phyloP scores from a whole-genome alignment of 192 early-diverging fungal species.

The Radiomyces spectabilis region DNA sequence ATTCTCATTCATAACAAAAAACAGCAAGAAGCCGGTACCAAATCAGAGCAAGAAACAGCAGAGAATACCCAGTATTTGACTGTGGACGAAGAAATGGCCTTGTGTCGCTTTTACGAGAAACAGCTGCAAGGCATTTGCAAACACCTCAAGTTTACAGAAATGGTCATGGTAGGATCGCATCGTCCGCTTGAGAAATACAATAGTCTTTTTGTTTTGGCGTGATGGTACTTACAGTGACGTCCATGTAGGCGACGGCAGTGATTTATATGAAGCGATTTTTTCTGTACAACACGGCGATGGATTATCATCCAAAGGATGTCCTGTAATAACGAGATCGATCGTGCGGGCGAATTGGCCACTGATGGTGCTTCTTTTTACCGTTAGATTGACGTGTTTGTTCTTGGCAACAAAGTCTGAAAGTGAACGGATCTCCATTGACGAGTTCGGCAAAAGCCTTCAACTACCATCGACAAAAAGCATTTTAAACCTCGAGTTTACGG shows the following conservation, averaged over 20 bases:
- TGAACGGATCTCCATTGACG: conserved; percentile 62
- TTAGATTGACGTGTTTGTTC: conserved; percentile 63
- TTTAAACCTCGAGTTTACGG: conserved; percentile 56
- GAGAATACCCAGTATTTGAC: conserved; percentile 42
- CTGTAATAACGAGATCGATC: conserved; percentile 31
- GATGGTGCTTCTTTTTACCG: background rate
- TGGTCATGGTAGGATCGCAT: conserved; percentile 25
- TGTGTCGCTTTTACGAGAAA: conserved; percentile 49
- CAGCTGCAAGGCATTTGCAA: conserved; percentile 35
- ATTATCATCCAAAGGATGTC: conserved; percentile 73
- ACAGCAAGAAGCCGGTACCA: background rate
- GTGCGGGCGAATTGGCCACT: background rate
- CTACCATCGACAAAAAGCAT: conserved; percentile 44
- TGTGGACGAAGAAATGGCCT: conserved; percentile 41
- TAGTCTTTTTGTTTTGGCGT: background rate
- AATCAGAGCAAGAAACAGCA: conserved; percentile 16
- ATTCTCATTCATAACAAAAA: background rate
- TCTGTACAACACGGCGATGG: conserved; percentile 71
- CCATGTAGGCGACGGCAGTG: conserved; percentile 73
- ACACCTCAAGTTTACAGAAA: conserved; percentile 35
- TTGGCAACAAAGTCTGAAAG: conserved; percentile 73
- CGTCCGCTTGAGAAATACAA: background rate
- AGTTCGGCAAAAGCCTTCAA: conserved; percentile 48
- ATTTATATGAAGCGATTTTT: conserved; percentile 81
- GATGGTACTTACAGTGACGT: conserved; percentile 25